Evolutionary conservation across 1,284 basidiomycete genomes (phyloP).

Genomic region (Cryptococcus neoformans): DNA sequence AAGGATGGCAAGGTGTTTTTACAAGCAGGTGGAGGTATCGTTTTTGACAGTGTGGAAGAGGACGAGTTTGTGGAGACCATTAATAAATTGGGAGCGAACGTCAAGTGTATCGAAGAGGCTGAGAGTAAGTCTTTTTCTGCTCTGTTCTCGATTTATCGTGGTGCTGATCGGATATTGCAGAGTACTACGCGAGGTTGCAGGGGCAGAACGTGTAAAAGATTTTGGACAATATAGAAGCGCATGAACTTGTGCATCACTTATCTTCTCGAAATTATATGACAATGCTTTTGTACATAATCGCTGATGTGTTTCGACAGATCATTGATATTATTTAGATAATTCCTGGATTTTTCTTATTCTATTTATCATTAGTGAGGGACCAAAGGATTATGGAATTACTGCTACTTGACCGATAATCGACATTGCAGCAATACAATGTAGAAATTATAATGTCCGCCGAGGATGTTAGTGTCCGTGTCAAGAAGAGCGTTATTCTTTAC

Average conservation of each 20-base stretch:
- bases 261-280: not conserved
- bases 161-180: slow-evolving; percentile 8
- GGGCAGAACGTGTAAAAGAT: slow-evolving; percentile 1
- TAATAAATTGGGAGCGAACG: slow-evolving; percentile 89
- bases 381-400: no score
- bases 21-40: slow-evolving; percentile 97
- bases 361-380: no score
- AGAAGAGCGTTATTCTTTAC: no score
- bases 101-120: slow-evolving; percentile 80
- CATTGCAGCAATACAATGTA: no score
- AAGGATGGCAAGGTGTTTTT: slow-evolving; percentile 90
- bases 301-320: no score
- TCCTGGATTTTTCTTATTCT: no score
- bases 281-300: no score
- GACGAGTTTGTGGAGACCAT: slow-evolving; percentile 96
- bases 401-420: no score
- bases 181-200: slow-evolving; percentile 25
- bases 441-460: no score
- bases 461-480: no score
- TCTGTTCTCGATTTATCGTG: not conserved
- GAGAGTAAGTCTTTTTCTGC: slow-evolving; percentile 63
- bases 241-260: not conserved
- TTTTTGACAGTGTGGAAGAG: slow-evolving; percentile 95
- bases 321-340: no score
- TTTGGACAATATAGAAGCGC: no score